Evolutionary conservation across 148 eudicot species (phyloP), one percentile per base, ranked within the genome.

Genomic region (Heliosperma pusillum): DNA sequence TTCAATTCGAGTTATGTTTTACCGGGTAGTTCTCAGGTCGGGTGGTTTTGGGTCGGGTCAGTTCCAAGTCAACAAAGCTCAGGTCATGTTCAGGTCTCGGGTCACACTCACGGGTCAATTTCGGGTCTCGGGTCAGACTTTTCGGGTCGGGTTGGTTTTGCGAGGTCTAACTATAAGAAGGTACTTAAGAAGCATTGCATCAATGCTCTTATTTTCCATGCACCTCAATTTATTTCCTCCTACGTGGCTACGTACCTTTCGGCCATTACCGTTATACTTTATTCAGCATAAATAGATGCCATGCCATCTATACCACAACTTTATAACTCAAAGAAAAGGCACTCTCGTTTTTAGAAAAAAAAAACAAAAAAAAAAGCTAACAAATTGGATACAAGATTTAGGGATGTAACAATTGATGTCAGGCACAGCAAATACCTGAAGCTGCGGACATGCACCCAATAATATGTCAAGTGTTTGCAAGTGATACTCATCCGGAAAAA

Each of bases 401-500:
- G 36, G 26, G 3, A 36, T 56, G 12, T 13, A 67, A 58, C 7
- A 65, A 66, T 45, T 26, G 17, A 63, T 20, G 19, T 19, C 33
- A 76, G 17, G 62, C 22, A 24, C 44, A 24, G 22, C 66, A 61
- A 55, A 44, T 80, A 92, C 99, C 95, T 92, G 99, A 78, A 95
- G 96, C 80, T 95, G 98, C 33, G 98, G 93, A 77, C 89, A 95
- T 55, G 97, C 93, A 78, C 93, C 96, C 78, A 95, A 85, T 81
- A 95, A 79, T 42, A 90, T 80, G 79, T 90, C 98, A 36, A 95
- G 92, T 22, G 98, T 95, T 85, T 95, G 97, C 86, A 95, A 82
- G 85, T 95, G 98, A 85, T 95, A 92, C 84, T 95, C 98, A 86
- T 92, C 98, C 16, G 98, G 98, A 80, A 95, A 95, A 77, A 95